Evolutionary conservation across 2,329 filamentous ascomycete species (phyloP).

Genomic region (Neofusicoccum ribis): DNA sequence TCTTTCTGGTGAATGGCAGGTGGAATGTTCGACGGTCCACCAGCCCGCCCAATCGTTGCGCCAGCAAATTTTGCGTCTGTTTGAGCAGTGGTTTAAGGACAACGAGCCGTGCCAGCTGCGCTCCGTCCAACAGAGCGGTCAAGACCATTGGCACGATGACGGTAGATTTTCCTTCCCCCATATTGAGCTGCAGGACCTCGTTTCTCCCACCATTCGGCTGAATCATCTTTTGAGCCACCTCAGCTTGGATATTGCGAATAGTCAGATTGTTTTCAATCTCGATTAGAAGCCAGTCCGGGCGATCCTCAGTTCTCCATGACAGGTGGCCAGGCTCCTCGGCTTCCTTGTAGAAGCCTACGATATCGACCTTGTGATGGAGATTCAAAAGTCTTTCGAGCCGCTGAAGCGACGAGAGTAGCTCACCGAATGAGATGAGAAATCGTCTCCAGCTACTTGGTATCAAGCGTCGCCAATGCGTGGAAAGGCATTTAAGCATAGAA

Average conservation of each 20-base stretch:
- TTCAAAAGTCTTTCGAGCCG: background rate
- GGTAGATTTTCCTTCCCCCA: slow-evolving; percentile 37
- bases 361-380: background rate
- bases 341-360: slow-evolving; percentile 8
- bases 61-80: slow-evolving; percentile 61
- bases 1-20: slow-evolving; percentile 21
- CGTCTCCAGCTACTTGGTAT: background rate
- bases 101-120: slow-evolving; percentile 57
- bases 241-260: slow-evolving; percentile 60
- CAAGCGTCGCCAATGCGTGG: background rate
- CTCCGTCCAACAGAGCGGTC: slow-evolving; percentile 50
- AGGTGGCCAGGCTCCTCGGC: slow-evolving; percentile 45
- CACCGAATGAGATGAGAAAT: background rate
- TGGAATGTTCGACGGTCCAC: background rate
- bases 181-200: slow-evolving; percentile 35
- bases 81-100: slow-evolving; percentile 62
- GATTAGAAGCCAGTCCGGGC: slow-evolving; percentile 63
- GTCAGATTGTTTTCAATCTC: slow-evolving; percentile 65
- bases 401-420: background rate
- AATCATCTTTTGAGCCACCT: slow-evolving; percentile 60
- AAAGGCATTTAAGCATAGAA: background rate
- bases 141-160: slow-evolving; percentile 35
- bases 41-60: slow-evolving; percentile 57
- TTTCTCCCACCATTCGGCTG: background rate
- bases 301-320: slow-evolving; percentile 54